Evolutionary conservation across 495 filamentous ascomycete species (phyloP).

Genomic region (Oleoguttula mirabilis): DNA sequence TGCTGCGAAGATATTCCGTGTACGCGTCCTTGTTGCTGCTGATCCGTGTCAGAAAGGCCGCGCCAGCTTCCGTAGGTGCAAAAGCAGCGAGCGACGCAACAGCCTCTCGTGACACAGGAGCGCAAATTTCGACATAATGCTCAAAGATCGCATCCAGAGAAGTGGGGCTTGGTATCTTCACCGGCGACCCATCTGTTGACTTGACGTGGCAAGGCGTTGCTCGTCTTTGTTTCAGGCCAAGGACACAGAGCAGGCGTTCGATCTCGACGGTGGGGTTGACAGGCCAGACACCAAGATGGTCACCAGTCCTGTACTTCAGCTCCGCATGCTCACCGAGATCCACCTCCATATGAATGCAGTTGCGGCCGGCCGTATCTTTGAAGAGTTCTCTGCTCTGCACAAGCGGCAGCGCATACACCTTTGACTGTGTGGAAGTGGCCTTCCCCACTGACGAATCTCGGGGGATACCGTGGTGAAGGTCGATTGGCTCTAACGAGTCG

Average conservation of each 20-base stretch:
- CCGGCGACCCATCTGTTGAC: slow-evolving; percentile 27
- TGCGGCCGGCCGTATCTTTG: slow-evolving; percentile 15
- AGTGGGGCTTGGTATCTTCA: slow-evolving; percentile 36
- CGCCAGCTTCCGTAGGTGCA: slow-evolving; percentile 32
- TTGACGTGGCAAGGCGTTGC: slow-evolving; percentile 26
- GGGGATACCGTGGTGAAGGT: slow-evolving; percentile 35
- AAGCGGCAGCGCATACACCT: slow-evolving; percentile 24
- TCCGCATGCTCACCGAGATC: slow-evolving; percentile 29
- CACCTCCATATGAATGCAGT: slow-evolving; percentile 42
- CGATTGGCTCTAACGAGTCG: slow-evolving; percentile 29
- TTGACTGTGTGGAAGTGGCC: slow-evolving; percentile 7
- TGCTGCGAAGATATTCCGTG: slow-evolving; percentile 25
- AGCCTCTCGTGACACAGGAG: slow-evolving; percentile 35
- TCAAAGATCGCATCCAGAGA: slow-evolving; percentile 33
- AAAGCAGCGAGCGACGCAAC: slow-evolving; percentile 35
- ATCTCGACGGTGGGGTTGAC: slow-evolving; percentile 13
- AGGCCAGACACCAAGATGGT: slow-evolving; percentile 24
- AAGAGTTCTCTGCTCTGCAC: slow-evolving; percentile 33
- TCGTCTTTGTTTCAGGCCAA: slow-evolving; percentile 1
- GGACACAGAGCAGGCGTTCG: slow-evolving; percentile 3
- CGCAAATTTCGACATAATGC: slow-evolving; percentile 42
- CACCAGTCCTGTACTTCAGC: slow-evolving; percentile 29
- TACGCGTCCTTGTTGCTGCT: slow-evolving; percentile 31
- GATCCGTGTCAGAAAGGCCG: slow-evolving; percentile 27
- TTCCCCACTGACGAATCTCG: slow-evolving; percentile 21